Conservation (phyloP, 192 early-diverging fungal species). For the Chytriomyces sp. region DNA sequence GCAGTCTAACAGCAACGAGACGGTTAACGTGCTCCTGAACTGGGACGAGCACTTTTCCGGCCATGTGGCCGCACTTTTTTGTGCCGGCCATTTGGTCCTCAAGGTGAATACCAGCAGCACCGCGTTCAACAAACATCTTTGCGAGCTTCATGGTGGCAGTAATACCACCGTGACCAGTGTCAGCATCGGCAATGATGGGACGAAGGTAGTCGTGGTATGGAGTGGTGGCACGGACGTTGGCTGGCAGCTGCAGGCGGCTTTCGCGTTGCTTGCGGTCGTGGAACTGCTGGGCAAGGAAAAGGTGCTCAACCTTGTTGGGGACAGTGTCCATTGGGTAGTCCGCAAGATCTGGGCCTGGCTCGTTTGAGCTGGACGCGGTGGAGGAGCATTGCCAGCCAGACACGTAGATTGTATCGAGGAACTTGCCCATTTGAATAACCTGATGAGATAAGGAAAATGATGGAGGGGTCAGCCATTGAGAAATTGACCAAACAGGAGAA, state of each 20-base stretch:
- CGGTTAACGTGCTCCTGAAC: constrained; percentile 98
- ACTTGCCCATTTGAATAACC: constrained; percentile 95
- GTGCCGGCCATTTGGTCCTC: constrained; percentile 94
- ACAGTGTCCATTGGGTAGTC: constrained; percentile 96
- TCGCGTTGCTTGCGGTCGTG: constrained; percentile 97
- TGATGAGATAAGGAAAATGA: constrained; percentile 46
- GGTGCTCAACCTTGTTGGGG: constrained; percentile 98
- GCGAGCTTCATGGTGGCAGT: constrained; percentile 96
- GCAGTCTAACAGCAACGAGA: constrained; percentile 89
- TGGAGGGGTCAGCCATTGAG: neutral
- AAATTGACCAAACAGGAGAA: neutral
- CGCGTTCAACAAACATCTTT: constrained; percentile 97
- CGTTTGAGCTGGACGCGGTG: constrained; percentile 91
- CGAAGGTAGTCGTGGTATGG: constrained; percentile 87
- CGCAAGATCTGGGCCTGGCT: constrained; percentile 97
- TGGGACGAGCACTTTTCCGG: constrained; percentile 97
- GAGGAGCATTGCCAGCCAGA: constrained; percentile 98
- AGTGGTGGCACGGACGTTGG: constrained; percentile 68
- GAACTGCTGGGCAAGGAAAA: constrained; percentile 96
- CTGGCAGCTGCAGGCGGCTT: constrained; percentile 74
- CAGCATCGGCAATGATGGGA: constrained; percentile 96
- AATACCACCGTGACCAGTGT: constrained; percentile 98
- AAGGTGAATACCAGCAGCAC: constrained; percentile 92
- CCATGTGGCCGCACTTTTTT: constrained; percentile 99
- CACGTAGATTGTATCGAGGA: constrained; percentile 96